phyloP scores from a whole-genome alignment of 768 basidiomycete species.

The Boletellus emodensis region DNA sequence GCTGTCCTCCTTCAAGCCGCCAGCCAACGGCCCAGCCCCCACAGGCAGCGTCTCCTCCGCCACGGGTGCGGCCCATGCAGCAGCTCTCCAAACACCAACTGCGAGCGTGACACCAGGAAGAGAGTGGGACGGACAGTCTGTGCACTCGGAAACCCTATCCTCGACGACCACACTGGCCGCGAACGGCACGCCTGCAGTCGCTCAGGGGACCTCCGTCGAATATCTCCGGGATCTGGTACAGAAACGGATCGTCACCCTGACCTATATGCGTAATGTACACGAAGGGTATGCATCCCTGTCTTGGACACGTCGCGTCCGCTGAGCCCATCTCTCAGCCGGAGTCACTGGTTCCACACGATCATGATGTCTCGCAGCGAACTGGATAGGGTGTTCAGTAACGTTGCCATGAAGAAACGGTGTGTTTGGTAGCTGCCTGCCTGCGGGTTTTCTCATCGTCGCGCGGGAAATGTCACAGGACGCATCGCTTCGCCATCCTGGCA shows the following conservation, averaged over 20 bases:
- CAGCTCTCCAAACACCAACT: conserved; percentile 33
- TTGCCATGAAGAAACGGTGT: conserved; percentile 75
- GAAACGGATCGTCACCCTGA: conserved; percentile 81
- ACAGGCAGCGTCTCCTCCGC: conserved; percentile 34
- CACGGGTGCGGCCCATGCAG: conserved; percentile 37
- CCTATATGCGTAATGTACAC: conserved; percentile 79
- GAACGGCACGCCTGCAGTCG: conserved; percentile 26
- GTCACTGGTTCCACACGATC: conserved; percentile 88
- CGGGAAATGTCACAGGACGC: conserved; percentile 48
- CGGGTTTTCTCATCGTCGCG: background rate
- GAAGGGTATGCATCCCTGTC: conserved; percentile 61
- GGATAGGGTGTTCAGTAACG: conserved; percentile 68
- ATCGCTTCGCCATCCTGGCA: conserved; percentile 78
- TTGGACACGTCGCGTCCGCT: background rate
- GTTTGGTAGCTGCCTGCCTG: conserved; percentile 13
- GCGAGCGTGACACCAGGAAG: conserved; percentile 41
- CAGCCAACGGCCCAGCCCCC: conserved; percentile 22
- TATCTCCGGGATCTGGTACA: conserved; percentile 75
- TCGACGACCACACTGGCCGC: conserved; percentile 39
- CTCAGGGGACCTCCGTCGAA: conserved; percentile 71
- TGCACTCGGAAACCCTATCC: conserved; percentile 45
- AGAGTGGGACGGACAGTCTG: conserved; percentile 73
- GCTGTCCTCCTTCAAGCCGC: conserved; percentile 63
- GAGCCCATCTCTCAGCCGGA: conserved; percentile 45
- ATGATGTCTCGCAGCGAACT: conserved; percentile 72